Evolutionary conservation across 2,329 filamentous ascomycete genomes (phyloP), one percentile per base, ranked within the genome.

Genomic region (Venturia asperata): DNA sequence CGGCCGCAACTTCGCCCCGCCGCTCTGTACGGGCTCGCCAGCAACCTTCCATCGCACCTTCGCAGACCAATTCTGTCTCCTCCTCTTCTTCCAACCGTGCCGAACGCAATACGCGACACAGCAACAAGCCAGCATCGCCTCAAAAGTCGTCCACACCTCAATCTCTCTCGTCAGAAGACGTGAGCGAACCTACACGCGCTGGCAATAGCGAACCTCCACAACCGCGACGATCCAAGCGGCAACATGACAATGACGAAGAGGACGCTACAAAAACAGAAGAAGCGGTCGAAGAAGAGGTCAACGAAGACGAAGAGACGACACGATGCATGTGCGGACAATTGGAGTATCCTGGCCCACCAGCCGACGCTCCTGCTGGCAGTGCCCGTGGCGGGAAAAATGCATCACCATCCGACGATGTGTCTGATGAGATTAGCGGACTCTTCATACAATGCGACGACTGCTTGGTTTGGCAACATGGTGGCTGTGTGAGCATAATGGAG

Each of bases 391-490:
- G 58, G 58, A 41, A 49, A 62, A 52, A 41, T 42, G 52, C 47
- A 21, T 41, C 30, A 11, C 24, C 52, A 30, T 5, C 30, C 11
- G 81, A 83, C 67, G 72, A 80, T 68, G 81, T 91, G 68, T 85
- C 87, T 41, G 92, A 96, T 72, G 93, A 97, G 69, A 83, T 93
- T 69, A 94, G 93, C 56, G 93, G 92, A 63, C 89, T 97, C 77
- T 99, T 97, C 77, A 92, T 99, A 70, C 93, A 97, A 80, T 99
- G 94, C 83, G 94, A 97, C 78, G 83, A 90, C 69, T 99, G 94
- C 81, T 95, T 96, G 75, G 94, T 97, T 68, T 99, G 93, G 94
- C 94, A 99, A 76, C 94, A 99, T 75, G 94, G 94, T 72, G 93
- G 92, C 67, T 99, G 94, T 74, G 93, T 99, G 67, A 93, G 94